A percentile compares a stretch with the other conserved stretches of the same genome.
These are phyloP conservation scores for Sarocladium brachiariae DNA, from an alignment of 2,329 filamentous ascomycete genomes.

Conservation along the genomic window DNA sequence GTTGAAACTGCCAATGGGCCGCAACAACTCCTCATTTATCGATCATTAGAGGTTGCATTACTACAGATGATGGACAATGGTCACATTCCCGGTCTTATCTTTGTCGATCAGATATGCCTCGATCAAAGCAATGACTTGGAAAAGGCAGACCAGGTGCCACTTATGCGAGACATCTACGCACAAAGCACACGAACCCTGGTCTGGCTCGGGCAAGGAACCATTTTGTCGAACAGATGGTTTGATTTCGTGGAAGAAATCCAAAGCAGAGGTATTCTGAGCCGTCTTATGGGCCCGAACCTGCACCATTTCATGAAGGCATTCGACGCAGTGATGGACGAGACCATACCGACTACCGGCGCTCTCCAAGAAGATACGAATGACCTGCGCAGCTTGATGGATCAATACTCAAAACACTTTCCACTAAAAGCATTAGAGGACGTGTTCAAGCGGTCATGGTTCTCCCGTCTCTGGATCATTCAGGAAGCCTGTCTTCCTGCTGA, in stretches of 20 bases:
- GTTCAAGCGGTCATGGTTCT: slow-evolving; percentile 23
- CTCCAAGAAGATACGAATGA: slow-evolving; percentile 20
- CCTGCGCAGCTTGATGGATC: slow-evolving; percentile 18
- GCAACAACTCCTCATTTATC: neutral
- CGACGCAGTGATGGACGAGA: slow-evolving; percentile 22
- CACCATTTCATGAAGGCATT: slow-evolving; percentile 20
- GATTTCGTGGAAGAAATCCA: slow-evolving; percentile 14
- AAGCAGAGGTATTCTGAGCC: slow-evolving; percentile 16
- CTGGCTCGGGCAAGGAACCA: slow-evolving; percentile 13
- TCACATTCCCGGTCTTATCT: slow-evolving; percentile 3
- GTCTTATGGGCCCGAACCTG: slow-evolving; percentile 19
- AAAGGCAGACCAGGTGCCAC: slow-evolving; percentile 12
- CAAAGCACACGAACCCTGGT: slow-evolving; percentile 13
- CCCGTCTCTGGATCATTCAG: slow-evolving; percentile 28
- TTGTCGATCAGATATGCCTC: slow-evolving; percentile 17
- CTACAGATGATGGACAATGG: neutral
- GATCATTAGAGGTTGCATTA: neutral
- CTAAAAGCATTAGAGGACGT: slow-evolving; percentile 20
- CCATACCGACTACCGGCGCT: slow-evolving; percentile 9
- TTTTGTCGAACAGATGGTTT: slow-evolving; percentile 17
- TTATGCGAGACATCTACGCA: slow-evolving; percentile 14
- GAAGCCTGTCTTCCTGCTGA: slow-evolving; percentile 22
- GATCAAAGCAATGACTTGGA: slow-evolving; percentile 13
- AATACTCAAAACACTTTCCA: slow-evolving; percentile 18
- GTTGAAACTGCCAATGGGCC: neutral